Percentiles rank a stretch among this genome's conserved stretches.
Evolutionary conservation across 2,329 filamentous ascomycete genomes (phyloP).

Genomic region (Epichloe gansuensis): DNA sequence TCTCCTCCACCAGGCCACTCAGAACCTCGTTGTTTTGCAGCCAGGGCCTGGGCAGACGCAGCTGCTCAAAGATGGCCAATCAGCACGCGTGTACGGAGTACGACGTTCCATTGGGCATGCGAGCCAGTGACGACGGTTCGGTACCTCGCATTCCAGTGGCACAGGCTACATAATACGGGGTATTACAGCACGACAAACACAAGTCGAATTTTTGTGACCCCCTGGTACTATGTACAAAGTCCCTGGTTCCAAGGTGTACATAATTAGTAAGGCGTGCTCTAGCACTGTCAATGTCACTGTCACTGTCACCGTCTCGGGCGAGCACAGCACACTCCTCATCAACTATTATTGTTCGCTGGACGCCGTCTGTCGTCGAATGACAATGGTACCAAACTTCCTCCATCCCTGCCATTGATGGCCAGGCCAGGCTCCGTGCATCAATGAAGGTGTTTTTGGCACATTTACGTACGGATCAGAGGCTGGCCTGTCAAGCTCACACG

Average conservation of each 20-base stretch:
- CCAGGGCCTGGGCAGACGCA: background rate
- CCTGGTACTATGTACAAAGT: background rate
- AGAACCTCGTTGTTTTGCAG: background rate
- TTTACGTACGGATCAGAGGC: too few species aligned
- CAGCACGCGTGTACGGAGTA: background rate
- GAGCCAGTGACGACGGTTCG: slow-evolving; percentile 3
- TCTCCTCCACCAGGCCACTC: background rate
- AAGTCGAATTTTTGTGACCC: too few species aligned
- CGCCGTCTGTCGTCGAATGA: too few species aligned
- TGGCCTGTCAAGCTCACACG: too few species aligned
- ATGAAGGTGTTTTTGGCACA: too few species aligned
- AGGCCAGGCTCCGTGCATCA: too few species aligned
- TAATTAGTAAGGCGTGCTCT: too few species aligned
- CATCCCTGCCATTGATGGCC: too few species aligned
- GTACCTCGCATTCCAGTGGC: slow-evolving; percentile 3
- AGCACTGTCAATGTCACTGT: background rate
- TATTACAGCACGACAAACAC: background rate
- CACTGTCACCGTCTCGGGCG: too few species aligned
- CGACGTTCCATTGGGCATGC: slow-evolving; percentile 1
- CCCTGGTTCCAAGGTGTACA: background rate
- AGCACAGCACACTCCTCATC: too few species aligned
- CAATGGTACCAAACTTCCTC: too few species aligned
- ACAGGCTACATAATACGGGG: background rate
- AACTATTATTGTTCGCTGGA: too few species aligned
- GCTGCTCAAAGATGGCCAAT: slow-evolving; percentile 1